These are phyloP conservation scores for Sarocladium strictum DNA, from an alignment of 2,329 filamentous ascomycete genomes.

Conservation along the genomic window DNA sequence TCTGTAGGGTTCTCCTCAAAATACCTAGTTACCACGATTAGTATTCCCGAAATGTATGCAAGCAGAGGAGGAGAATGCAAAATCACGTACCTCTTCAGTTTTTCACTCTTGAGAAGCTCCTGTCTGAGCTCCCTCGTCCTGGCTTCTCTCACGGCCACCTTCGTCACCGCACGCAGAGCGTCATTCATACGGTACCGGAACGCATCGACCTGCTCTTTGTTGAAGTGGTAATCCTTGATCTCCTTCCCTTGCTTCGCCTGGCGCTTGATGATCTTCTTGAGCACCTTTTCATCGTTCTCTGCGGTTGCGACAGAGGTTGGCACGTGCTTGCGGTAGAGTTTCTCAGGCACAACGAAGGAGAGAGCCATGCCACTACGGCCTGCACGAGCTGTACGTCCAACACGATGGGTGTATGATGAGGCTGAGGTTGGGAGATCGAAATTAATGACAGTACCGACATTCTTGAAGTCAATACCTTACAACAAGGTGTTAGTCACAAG, in stretches of 20 bases:
- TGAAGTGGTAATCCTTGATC: conserved; percentile 86
- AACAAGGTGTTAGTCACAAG: conserved; percentile 15
- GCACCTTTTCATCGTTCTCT: conserved; percentile 77
- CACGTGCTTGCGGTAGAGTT: conserved; percentile 82
- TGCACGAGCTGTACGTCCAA: conserved; percentile 86
- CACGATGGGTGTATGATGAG: conserved; percentile 94
- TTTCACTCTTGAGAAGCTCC: conserved; percentile 89
- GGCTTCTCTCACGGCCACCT: conserved; percentile 84
- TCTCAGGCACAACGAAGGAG: conserved; percentile 84
- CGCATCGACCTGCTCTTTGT: conserved; percentile 87
- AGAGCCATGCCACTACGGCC: conserved; percentile 90
- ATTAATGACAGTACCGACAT: conserved; percentile 91
- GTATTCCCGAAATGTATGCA: background rate
- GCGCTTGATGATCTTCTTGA: conserved; percentile 72
- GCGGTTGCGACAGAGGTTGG: conserved; percentile 71
- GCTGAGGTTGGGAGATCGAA: conserved; percentile 87
- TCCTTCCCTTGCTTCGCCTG: conserved; percentile 75
- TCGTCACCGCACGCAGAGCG: conserved; percentile 82
- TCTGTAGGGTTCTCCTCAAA: conserved; percentile 97
- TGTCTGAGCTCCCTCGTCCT: conserved; percentile 80
- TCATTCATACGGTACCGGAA: conserved; percentile 96
- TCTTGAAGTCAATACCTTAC: conserved; percentile 78
- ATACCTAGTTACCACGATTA: conserved; percentile 40
- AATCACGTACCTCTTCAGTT: conserved; percentile 70
- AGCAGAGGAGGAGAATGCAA: background rate